Evolutionary conservation across 2,329 filamentous ascomycete genomes (phyloP), one percentile per base, ranked within the genome.

Genomic region (Fusarium albidum): DNA sequence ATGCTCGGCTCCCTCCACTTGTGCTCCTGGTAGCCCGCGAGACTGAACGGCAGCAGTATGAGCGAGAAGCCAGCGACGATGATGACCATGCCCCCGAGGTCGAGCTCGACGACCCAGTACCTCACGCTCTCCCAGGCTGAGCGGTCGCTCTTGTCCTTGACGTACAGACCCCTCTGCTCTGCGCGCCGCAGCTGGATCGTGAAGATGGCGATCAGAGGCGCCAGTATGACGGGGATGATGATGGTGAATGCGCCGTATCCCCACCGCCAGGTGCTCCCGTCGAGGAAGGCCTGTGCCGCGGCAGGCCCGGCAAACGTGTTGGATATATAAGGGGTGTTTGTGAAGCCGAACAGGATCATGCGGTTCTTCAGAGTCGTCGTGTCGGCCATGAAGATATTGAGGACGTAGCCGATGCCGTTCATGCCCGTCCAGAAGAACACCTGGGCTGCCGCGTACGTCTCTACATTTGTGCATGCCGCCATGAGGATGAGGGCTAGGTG

Each of bases 401-500:
- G 50, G 5, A 52, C 50, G 8, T 52, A 52, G 10, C 34, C 29
- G 12, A 52, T 48, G 3, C 50, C 50, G 26, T 49, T 52, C 50
- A 52, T 52, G 32, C 50, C 50, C 1, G 50, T 52, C 50, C 50
- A 52, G 49, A 41, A 52, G 53, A 88, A 83, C 6, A 88, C 83
- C 59, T 83, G 77, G 3, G 79, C 82, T 7, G 82, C 82, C 35
- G 81, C 79, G 68, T 83, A 70, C 11, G 59, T 55, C 44, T 51
- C 31, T 1, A 51, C 49, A 6, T 51, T 51, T 27, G 17, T 39
- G 15, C 49, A 51, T 2, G 32, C 63, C 35, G 86, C 86, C 76
- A 86, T 87, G 68, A 89, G 78, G 35, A 85, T 75, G 39, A 86
- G 75, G 13, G 71, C 73, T 59, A 18, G 12, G 6, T 7, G 15